phyloP scores from a whole-genome alignment of 208 protist genomes.

The Leishmania amazonensis region DNA sequence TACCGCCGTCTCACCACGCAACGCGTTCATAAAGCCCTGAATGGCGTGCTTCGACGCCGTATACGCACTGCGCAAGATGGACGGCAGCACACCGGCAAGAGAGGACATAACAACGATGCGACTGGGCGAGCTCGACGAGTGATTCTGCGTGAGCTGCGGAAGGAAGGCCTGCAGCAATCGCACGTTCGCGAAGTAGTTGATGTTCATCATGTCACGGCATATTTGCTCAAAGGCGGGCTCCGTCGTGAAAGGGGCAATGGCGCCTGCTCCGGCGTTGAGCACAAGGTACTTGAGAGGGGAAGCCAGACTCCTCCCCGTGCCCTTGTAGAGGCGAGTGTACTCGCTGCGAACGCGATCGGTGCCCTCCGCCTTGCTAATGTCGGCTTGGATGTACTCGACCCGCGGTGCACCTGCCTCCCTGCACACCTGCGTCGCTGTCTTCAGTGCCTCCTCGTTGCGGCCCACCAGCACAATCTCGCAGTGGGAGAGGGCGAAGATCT shows the following conservation, averaged over 20 bases:
- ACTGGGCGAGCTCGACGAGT: slow-evolving; percentile 46
- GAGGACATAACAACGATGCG: slow-evolving; percentile 81
- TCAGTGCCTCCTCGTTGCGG: slow-evolving; percentile 51
- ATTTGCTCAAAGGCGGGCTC: slow-evolving; percentile 53
- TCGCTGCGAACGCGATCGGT: slow-evolving; percentile 33
- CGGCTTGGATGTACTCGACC: slow-evolving; percentile 57
- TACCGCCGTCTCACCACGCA: slow-evolving; percentile 76
- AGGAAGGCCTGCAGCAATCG: slow-evolving; percentile 73
- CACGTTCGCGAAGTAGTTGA: slow-evolving; percentile 91
- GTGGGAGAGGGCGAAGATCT: slow-evolving; percentile 45
- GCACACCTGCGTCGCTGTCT: slow-evolving; percentile 41
- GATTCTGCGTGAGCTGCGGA: slow-evolving; percentile 41
- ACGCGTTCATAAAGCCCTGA: slow-evolving; percentile 88
- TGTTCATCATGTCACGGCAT: slow-evolving; percentile 75
- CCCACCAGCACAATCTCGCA: slow-evolving; percentile 81
- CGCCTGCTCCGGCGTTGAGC: slow-evolving; percentile 82
- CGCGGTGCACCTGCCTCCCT: slow-evolving; percentile 45
- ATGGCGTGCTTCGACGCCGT: slow-evolving; percentile 88
- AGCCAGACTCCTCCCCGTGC: neutral
- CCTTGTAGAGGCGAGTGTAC: slow-evolving; percentile 26
- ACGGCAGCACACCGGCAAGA: slow-evolving; percentile 77
- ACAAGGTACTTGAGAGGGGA: slow-evolving; percentile 68
- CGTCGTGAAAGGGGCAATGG: slow-evolving; percentile 69
- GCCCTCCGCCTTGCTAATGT: slow-evolving; percentile 58
- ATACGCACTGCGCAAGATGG: slow-evolving; percentile 75